Conservation (phyloP, 2,329 filamentous ascomycete genomes). For the Cordyceps militaris region DNA sequence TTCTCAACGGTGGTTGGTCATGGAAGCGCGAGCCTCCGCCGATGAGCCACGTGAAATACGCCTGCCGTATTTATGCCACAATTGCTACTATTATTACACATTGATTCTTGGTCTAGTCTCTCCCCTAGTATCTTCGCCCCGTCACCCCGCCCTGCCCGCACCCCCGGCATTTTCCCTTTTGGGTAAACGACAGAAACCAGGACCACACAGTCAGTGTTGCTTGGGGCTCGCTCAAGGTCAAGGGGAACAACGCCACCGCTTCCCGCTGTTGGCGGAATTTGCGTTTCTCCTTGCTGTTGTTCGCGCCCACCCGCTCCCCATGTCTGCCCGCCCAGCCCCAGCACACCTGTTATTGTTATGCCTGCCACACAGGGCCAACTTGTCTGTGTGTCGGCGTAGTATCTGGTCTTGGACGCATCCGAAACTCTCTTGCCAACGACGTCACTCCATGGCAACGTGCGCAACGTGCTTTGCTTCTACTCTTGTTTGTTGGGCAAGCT, state of each 20-base stretch:
- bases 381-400: background rate
- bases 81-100: background rate
- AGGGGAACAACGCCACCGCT: background rate
- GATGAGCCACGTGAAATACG: constrained; percentile 1
- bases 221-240: background rate
- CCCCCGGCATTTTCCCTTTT: constrained; percentile 1
- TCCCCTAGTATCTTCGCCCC: background rate
- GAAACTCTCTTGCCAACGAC: background rate
- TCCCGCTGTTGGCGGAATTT: constrained; percentile 9
- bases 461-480: background rate
- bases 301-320: background rate
- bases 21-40: background rate
- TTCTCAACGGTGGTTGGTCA: background rate
- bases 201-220: background rate
- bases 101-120: background rate
- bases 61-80: constrained; percentile 5
- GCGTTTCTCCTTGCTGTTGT: background rate
- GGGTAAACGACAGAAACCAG: background rate
- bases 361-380: background rate
- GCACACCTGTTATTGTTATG: background rate
- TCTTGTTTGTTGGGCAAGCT: background rate
- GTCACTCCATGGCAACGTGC: background rate
- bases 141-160: constrained; percentile 1
- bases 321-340: background rate
- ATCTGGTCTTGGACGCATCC: background rate